These are phyloP conservation scores for Dipteronia sinensis DNA, from an alignment of 345 rosid species.

Conservation along the genomic window DNA sequence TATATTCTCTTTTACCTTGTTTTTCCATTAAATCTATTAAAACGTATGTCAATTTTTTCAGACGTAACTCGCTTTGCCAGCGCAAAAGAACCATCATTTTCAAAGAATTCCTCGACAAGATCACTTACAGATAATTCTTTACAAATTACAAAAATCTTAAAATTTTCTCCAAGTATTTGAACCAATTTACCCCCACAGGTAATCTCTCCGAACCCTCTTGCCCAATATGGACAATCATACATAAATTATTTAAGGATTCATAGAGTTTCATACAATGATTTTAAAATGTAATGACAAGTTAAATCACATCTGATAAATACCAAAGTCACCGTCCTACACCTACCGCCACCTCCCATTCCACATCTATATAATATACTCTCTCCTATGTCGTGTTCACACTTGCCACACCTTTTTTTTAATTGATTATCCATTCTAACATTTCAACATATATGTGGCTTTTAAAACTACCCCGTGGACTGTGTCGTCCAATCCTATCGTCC, in stretches of 20 bases:
- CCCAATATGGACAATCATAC: too few species aligned
- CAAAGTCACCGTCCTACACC: conserved; percentile 39
- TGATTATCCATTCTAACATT: too few species aligned
- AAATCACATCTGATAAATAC: background rate
- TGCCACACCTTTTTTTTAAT: background rate
- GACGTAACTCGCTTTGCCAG: background rate
- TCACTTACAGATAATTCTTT: background rate
- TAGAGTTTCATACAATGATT: background rate
- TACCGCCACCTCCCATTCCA: conserved; percentile 23
- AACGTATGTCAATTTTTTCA: background rate
- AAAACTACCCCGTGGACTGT: background rate
- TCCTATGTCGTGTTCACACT: conserved; percentile 43
- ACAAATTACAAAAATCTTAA: too few species aligned
- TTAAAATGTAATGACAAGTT: too few species aligned
- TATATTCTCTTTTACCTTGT: background rate
- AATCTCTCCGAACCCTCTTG: too few species aligned
- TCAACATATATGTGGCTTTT: background rate
- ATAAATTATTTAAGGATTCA: background rate
- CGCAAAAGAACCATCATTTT: background rate
- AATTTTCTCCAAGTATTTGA: too few species aligned
- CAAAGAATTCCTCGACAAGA: background rate
- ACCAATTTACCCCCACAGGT: too few species aligned
- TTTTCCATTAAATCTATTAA: background rate
- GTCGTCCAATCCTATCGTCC: too few species aligned
- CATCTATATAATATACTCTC: background rate